Base-by-base conservation (phyloP, 306 rosid genomes). In the Corylus avellana region DNA sequence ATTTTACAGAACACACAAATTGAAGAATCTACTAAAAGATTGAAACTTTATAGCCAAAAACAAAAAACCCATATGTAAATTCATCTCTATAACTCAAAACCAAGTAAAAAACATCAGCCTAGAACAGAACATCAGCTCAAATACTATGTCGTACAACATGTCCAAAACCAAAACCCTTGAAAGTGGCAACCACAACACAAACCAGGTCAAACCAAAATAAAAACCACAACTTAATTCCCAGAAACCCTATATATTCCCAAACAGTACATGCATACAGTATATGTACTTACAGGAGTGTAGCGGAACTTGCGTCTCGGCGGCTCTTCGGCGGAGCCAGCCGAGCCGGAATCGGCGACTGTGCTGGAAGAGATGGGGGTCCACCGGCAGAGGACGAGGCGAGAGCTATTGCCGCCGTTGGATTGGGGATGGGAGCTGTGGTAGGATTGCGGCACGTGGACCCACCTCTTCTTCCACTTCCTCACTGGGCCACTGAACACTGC, bases 401-500 rank as follows among this genome's bases (percentile, higher is more conserved):
- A 88, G 50, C 80, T 81, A 13, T 68, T 72, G 11, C 72, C 79
- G 69, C 70, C 81, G 80, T 77, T 86, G 81, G 86, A 79, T 50
- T 81, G 87, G 37, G 89, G 70, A 7, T 80, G 88, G 46, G 88
- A 77, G 69, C 70, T 39, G 27, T 85, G 81, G 77, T 82, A 84
- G 77, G 97, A 83, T 5, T 91, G 80, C 1, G 97, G 76, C 44
- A 91, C 98, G 72, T 89, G 89, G 55, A 93, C 98, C 99, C 99
- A 96, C 77, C 84, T 90, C 92, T 96, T 96, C 94, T 90, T 89
- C 99, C 99, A 95, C 85, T 89, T 93, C 72, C 99, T 71, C 13
- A 96, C 99, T 1, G 98, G 97, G 73, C 99, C 99, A 42, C 82
- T 93, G 91, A 96, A 96, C 8, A 93, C 99, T 12, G 97, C 61